Evolutionary conservation across 2,329 filamentous ascomycete genomes (phyloP).

Genomic region (Fusarium goolgardi): DNA sequence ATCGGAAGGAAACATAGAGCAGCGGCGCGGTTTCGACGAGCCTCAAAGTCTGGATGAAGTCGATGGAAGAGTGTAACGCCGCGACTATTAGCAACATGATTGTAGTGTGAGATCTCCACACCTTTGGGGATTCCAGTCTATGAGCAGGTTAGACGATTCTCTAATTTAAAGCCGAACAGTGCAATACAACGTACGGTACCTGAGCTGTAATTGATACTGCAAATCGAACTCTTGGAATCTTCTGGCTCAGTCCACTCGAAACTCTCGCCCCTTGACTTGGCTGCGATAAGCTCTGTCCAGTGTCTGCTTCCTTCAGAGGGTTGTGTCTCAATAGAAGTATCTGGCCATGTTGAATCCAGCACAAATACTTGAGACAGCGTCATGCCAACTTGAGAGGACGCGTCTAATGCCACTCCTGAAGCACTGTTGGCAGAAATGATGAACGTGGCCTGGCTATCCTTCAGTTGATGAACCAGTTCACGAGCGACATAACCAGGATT

Average conservation of each 20-base stretch:
- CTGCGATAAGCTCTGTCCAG: conserved; percentile 72
- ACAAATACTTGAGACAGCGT: conserved; percentile 68
- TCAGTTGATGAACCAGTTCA: conserved; percentile 80
- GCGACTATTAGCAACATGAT: conserved; percentile 77
- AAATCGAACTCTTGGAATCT: conserved; percentile 64
- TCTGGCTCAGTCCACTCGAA: conserved; percentile 73
- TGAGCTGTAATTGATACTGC: conserved; percentile 82
- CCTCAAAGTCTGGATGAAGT: conserved; percentile 62
- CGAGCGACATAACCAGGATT: conserved; percentile 75
- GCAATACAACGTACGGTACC: conserved; percentile 62
- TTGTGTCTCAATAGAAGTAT: conserved; percentile 49
- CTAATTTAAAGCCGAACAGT: too few species aligned
- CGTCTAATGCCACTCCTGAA: conserved; percentile 73
- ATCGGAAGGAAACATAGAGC: conserved; percentile 79
- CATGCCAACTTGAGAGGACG: conserved; percentile 69
- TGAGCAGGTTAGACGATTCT: conserved; percentile 7
- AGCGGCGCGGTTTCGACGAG: conserved; percentile 53
- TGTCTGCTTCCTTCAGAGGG: conserved; percentile 53
- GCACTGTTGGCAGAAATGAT: conserved; percentile 71
- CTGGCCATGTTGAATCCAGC: conserved; percentile 68
- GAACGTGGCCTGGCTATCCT: conserved; percentile 75
- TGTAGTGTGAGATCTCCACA: conserved; percentile 81
- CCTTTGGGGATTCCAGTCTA: conserved; percentile 84
- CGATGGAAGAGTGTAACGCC: conserved; percentile 63
- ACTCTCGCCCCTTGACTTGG: conserved; percentile 60